Evolutionary conservation across 2,329 filamentous ascomycete genomes (phyloP).

Genomic region (Didymella lethalis): DNA sequence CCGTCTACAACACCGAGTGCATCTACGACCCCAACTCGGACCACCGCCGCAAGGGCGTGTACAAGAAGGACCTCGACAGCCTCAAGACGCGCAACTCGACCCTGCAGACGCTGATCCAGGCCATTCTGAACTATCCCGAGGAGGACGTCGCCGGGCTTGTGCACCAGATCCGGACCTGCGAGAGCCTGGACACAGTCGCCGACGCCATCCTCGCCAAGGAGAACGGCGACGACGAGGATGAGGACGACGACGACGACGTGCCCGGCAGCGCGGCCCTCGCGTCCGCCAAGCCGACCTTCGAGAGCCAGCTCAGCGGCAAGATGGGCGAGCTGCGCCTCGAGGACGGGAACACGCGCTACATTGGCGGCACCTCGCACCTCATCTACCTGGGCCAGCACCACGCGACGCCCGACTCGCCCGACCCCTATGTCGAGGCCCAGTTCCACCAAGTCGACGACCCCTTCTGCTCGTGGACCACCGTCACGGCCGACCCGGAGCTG

Average conservation of each 20-base stretch:
- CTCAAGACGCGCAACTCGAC: conserved; percentile 88
- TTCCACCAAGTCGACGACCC: conserved; percentile 69
- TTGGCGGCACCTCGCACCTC: conserved; percentile 92
- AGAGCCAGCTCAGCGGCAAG: conserved; percentile 85
- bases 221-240: conserved; percentile 54
- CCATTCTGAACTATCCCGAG: conserved; percentile 88
- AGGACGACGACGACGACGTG: conserved; percentile 57
- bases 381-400: conserved; percentile 69
- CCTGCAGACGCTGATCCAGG: conserved; percentile 89
- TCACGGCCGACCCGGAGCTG: conserved; percentile 79
- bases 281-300: conserved; percentile 58
- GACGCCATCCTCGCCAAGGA: conserved; percentile 65
- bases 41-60: conserved; percentile 94
- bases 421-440: conserved; percentile 53
- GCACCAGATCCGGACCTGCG: conserved; percentile 85
- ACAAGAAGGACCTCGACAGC: conserved; percentile 90
- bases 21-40: conserved; percentile 97
- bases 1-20: conserved; percentile 89
- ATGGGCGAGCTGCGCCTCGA: conserved; percentile 91
- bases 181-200: conserved; percentile 72
- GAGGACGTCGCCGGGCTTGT: conserved; percentile 84
- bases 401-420: conserved; percentile 43
- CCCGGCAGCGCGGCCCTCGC: conserved; percentile 44
- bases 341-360: conserved; percentile 87
- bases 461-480: conserved; percentile 84